Evolutionary conservation across 2,329 filamentous ascomycete genomes (phyloP), one percentile per base, ranked within the genome.

Genomic region (Delphinella strobiligena): DNA sequence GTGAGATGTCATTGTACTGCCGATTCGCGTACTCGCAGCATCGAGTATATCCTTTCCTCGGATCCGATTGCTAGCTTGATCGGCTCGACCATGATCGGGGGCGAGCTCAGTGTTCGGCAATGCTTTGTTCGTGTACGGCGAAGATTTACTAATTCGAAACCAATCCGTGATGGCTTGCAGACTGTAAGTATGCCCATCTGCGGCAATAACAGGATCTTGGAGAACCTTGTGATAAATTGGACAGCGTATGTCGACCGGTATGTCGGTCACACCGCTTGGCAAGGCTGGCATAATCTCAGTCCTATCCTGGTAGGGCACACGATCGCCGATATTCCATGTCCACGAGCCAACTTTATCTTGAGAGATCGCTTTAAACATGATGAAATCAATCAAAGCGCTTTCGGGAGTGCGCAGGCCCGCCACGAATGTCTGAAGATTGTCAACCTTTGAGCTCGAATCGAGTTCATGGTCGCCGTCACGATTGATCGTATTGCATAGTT

Each of bases 121-220:
- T 2, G 39, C 34, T 3, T 58, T 44, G 4, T 57, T 55, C 2
- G 55, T 59, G 32, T 53, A 47, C 4, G 59, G 60, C 1, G 57
- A 61, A 3, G 47, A 49, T 7, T 48, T 45, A 15, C 52, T 49
- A 11, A 52, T 51, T 8, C 48, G 36, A 32, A 61, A 61, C 59
- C 59, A 61, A 35, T 52, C 47, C 38, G 51, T 40, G 11, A 62
- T 59, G 19, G 56, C 53, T 14, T 49, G 42, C n/a, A 54, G 49
- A 32, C 59, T 55, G 36, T 60, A 63, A 1, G 48, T 56, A 39
- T 54, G 53, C 1, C 49, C 48, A 37, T 62, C 58, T 2, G 45
- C 38, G 3, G 59, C 54, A 2, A 31, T 46, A 12, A 61, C 60
- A 4, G 60, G 55, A 41, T 61, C 55, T 30, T 53, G 41, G 46